Evolutionary conservation across 2,329 filamentous ascomycete genomes (phyloP).

Genomic region (Aspergillus niger): DNA sequence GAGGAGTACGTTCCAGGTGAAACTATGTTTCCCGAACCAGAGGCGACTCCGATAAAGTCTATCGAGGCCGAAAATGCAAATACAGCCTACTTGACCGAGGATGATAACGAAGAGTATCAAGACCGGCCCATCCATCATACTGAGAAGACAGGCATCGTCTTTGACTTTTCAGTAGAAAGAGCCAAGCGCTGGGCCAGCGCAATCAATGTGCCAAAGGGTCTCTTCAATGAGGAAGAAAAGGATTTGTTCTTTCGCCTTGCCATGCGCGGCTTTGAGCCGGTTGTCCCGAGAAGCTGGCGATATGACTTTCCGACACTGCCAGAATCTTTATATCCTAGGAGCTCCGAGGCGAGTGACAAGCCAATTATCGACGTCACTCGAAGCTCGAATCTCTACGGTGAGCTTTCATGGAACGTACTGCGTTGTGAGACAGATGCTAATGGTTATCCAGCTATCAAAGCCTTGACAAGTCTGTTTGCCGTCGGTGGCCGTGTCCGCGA

Average conservation of each 20-base stretch:
- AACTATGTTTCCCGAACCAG: neutral
- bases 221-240: constrained; percentile 56
- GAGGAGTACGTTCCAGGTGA: neutral
- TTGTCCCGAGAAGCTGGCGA: constrained; percentile 55
- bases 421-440: neutral
- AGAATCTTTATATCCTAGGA: constrained; percentile 51
- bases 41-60: neutral
- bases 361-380: constrained; percentile 50
- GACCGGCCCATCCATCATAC: neutral
- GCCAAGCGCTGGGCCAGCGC: constrained; percentile 40
- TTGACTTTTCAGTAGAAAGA: constrained; percentile 33
- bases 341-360: constrained; percentile 34
- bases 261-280: constrained; percentile 58
- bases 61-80: neutral
- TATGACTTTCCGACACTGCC: constrained; percentile 58
- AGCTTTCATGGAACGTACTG: constrained; percentile 3
- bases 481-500: constrained; percentile 57
- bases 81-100: neutral
- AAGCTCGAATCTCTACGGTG: constrained; percentile 51
- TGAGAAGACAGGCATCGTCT: constrained; percentile 30
- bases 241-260: constrained; percentile 56
- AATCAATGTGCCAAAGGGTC: constrained; percentile 43
- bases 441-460: constrained; percentile 48
- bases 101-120: neutral
- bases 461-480: constrained; percentile 52